A percentile compares a stretch with the other conserved stretches of the same genome.
These are phyloP conservation scores for Chaetomium cochliodes DNA, from an alignment of 495 filamentous ascomycete genomes.

Conservation along the genomic window DNA sequence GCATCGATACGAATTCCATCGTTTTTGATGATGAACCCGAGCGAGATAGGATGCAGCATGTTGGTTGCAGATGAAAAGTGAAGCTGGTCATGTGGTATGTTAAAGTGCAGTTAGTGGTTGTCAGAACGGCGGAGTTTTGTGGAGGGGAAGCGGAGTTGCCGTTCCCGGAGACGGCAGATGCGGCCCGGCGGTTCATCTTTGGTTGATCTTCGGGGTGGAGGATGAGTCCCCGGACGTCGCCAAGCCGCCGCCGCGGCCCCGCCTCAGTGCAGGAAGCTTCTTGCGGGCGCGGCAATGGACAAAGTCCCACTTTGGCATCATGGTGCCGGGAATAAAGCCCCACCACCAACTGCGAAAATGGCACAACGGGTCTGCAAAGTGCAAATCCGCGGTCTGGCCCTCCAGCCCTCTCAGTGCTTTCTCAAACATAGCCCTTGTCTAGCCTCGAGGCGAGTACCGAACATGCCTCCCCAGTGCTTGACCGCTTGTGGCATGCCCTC, in stretches of 20 bases:
- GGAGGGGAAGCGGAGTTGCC: conserved; percentile 12
- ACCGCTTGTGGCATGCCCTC: not conserved
- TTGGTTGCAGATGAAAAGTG: not conserved
- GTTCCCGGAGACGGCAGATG: conserved; percentile 7
- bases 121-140: not conserved
- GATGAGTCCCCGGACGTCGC: not conserved
- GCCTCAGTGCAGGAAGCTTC: not conserved
- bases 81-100: conserved; percentile 9
- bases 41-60: not conserved
- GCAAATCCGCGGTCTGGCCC: too few species aligned
- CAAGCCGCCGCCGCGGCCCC: not conserved
- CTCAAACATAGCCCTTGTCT: too few species aligned
- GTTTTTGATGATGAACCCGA: not conserved
- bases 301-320: not conserved
- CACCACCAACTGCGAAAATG: not conserved
- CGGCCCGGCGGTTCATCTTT: conserved; percentile 19
- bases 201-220: conserved; percentile 12
- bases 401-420: too few species aligned
- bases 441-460: too few species aligned
- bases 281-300: not conserved
- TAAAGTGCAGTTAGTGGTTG: not conserved
- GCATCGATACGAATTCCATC: not conserved
- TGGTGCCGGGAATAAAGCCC: not conserved
- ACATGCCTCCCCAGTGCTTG: not conserved
- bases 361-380: too few species aligned